Conservation (phyloP, 2,329 filamentous ascomycete species). For the Paecilomyces formosus region DNA sequence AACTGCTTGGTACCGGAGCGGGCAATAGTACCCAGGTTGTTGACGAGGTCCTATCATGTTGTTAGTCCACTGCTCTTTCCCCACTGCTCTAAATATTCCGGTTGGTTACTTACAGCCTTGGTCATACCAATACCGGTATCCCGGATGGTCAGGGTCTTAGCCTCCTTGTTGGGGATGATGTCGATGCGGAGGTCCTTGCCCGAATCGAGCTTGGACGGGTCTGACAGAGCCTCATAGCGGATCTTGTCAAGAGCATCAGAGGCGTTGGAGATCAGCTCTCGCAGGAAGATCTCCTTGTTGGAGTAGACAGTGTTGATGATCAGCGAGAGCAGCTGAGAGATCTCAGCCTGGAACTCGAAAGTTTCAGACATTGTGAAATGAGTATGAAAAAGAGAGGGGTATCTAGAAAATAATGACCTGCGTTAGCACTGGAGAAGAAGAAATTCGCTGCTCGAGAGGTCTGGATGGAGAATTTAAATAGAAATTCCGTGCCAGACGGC, state of each 20-base stretch:
- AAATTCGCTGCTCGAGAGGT: background rate
- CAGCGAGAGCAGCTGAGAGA: constrained; percentile 98
- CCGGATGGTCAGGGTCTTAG: constrained; percentile 93
- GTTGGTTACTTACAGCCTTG: constrained; percentile 74
- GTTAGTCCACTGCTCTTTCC: constrained; percentile 5
- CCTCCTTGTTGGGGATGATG: constrained; percentile 95
- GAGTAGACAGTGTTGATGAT: constrained; percentile 99
- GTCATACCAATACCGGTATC: constrained; percentile 99
- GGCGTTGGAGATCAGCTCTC: constrained; percentile 97
- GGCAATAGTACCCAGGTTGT: constrained; percentile 99
- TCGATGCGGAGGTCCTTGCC: constrained; percentile 98
- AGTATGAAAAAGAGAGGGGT: constrained; percentile 16
- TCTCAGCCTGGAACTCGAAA: constrained; percentile 99
- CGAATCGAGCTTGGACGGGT: constrained; percentile 93
- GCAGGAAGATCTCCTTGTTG: constrained; percentile 99
- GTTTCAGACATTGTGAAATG: constrained; percentile 56
- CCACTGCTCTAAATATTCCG: background rate
- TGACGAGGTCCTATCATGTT: constrained; percentile 75
- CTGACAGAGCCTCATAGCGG: constrained; percentile 94
- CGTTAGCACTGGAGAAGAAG: background rate
- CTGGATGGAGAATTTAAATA: background rate
- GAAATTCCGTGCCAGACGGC: background rate
- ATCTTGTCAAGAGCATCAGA: constrained; percentile 99
- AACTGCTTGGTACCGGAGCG: constrained; percentile 99
- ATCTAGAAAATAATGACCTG: constrained; percentile 7